Evolutionary conservation across 805 yeast species (phyloP).

Genomic region (Wickerhamiella slavikovae): DNA sequence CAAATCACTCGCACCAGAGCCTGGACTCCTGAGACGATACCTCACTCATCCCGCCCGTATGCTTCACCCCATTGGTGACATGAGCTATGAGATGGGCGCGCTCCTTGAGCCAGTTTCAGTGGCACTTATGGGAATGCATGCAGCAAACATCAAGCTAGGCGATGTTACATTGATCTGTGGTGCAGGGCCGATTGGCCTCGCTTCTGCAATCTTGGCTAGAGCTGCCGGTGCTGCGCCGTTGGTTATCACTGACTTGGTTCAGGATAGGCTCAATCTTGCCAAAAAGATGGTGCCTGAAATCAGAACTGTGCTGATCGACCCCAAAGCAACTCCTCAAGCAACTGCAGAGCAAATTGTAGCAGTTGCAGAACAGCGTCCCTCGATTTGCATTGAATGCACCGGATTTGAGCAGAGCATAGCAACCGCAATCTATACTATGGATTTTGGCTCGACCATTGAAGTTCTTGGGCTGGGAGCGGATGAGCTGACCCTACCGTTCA

Average conservation of each 20-base stretch:
- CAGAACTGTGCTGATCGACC: conserved; percentile 24
- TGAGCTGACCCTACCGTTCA: conserved; percentile 30
- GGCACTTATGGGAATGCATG: conserved; percentile 30
- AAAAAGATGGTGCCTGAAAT: conserved; percentile 26
- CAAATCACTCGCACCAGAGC: conserved; percentile 20
- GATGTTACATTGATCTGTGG: conserved; percentile 30
- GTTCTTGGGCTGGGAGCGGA: conserved; percentile 33
- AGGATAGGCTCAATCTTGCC: conserved; percentile 27
- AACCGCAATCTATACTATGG: conserved; percentile 25
- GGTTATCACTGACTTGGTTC: conserved; percentile 28
- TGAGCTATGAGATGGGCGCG: conserved; percentile 34
- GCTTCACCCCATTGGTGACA: conserved; percentile 19
- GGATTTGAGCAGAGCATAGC: conserved; percentile 30
- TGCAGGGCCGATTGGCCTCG: conserved; percentile 39
- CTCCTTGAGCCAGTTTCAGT: conserved; percentile 36
- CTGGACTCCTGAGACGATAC: conserved; percentile 18
- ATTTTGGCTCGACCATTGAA: conserved; percentile 27
- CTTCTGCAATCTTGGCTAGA: conserved; percentile 26
- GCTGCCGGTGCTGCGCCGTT: conserved; percentile 35
- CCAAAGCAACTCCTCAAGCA: conserved; percentile 20
- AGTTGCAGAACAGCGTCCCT: conserved; percentile 26
- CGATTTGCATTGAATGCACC: conserved; percentile 31
- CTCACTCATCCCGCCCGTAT: conserved; percentile 20
- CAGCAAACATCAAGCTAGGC: conserved; percentile 28
- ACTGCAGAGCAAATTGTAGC: conserved; percentile 13